Base-by-base conservation (phyloP, 352 stramenopile species). In the Globisporangium yorkense region DNA sequence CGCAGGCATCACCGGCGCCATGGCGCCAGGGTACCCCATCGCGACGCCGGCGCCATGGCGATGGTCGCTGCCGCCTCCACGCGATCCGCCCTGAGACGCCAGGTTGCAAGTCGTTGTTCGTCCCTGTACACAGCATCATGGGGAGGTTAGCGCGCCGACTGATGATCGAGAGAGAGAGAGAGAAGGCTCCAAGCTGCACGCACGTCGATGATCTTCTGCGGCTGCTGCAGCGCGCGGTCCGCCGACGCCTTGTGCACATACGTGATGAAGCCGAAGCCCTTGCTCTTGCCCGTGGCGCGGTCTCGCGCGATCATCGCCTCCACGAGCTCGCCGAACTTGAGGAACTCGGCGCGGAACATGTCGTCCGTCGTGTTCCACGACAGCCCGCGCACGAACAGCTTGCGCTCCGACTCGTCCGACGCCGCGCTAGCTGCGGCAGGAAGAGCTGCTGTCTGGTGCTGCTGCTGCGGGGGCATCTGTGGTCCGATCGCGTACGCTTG, bases 201-300 rank as follows among this genome's bases (percentile, higher is more conserved):
- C 72, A 92, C 82, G 57, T 89, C 73, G 43, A 92, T 88, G 43
- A 71, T 57, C 54, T 88, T 89, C 48, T 75, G 66, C 5, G 77
- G 76, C n/a, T 82, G 68, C 50, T 79, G 66, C n/a, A 92, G 65
- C 33, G 82, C 77, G 29, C 52, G 60, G 18, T 76, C 62, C 0
- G 75, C 80, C 2, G 59, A 62, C n/a, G 57, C 49, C 44, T 77
- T 73, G n/a, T 87, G 61, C 33, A 66, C 66, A 59, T 71, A 92
- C 33, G 68, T 86, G 51, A 89, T 71, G 43, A 89, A 90, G 29
- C 72, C 82, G 56, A 76, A 92, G n/a, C 80, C 74, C 57, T 85
- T 89, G 63, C 65, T 83, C 59, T 80, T 83, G 33, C 75, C 77
- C 0, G 80, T 87, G 29, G 71, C 63, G 20, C 66, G 76, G 52